Percentiles rank a stretch among this genome's conserved stretches.
Conservation (phyloP, 2,329 filamentous ascomycete species). For the Aspergillus vadensis region DNA sequence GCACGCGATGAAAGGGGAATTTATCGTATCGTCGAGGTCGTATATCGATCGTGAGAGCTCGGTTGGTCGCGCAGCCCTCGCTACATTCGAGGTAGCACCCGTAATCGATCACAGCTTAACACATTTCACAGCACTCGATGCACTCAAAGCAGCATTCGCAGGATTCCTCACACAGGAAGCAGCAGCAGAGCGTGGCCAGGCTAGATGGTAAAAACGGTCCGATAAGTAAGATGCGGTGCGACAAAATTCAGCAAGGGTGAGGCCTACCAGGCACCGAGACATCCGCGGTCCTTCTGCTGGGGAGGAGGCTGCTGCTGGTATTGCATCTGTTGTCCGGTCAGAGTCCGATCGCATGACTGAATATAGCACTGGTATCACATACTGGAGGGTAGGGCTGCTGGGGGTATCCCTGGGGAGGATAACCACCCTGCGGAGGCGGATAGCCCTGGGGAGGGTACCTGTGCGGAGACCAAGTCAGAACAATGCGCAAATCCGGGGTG, state of each 20-base stretch:
- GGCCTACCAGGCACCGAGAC: conserved; percentile 53
- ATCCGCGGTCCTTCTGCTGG: conserved; percentile 53
- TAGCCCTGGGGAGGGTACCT: conserved; percentile 42
- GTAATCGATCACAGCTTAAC: conserved; percentile 29
- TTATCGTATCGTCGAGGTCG: conserved; percentile 3
- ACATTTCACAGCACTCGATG: conserved; percentile 54
- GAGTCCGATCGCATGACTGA: background rate
- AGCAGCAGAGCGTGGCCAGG: conserved; percentile 62
- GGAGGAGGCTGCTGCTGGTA: conserved; percentile 55
- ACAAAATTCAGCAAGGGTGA: background rate
- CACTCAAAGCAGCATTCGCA: conserved; percentile 67
- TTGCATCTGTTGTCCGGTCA: conserved; percentile 39
- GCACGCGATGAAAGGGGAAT: conserved; percentile 1
- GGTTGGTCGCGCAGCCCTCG: conserved; percentile 14
- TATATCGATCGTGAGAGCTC: conserved; percentile 4
- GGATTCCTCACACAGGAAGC: conserved; percentile 64
- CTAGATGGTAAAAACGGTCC: conserved; percentile 31
- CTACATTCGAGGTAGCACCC: conserved; percentile 21
- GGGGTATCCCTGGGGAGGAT: conserved; percentile 29
- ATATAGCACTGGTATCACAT: conserved; percentile 16
- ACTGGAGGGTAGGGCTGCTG: conserved; percentile 34
- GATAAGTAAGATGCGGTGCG: conserved; percentile 13
- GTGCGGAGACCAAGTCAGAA: conserved; percentile 1
- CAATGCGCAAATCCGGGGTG: background rate
- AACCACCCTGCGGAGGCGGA: conserved; percentile 26